Percentiles rank a stretch among this genome's conserved stretches.
phyloP scores from a whole-genome alignment of 768 basidiomycete species.

The Myochromella boudieri region DNA sequence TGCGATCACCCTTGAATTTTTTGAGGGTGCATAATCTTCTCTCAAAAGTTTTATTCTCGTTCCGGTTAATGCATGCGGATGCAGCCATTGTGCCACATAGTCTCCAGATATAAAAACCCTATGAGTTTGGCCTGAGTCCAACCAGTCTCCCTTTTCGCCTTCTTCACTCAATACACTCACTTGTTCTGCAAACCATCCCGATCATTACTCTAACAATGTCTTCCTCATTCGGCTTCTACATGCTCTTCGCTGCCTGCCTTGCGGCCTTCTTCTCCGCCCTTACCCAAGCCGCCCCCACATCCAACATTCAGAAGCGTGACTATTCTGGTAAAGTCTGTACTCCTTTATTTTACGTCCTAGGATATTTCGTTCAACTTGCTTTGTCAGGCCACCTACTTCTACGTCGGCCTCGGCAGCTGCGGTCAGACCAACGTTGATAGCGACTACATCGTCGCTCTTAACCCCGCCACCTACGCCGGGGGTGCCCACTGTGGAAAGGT shows the following conservation, averaged over 20 bases:
- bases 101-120: conserved; percentile 5
- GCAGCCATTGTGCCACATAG: neutral
- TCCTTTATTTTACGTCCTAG: neutral
- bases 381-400: conserved; percentile 19
- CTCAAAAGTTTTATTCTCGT: too few relatives aligned
- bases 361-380: neutral
- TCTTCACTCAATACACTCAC: neutral
- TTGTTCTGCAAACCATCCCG: neutral
- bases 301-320: conserved; percentile 9
- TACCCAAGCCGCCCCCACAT: conserved; percentile 11
- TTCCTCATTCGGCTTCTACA: conserved; percentile 11
- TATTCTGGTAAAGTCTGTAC: conserved; percentile 15
- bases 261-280: conserved; percentile 10
- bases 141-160: neutral
- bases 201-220: conserved; percentile 10
- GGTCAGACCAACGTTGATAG: conserved; percentile 19
- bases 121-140: neutral
- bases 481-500: conserved; percentile 23
- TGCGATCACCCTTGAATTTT: too few relatives aligned
- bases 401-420: conserved; percentile 25
- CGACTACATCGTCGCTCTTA: conserved; percentile 26
- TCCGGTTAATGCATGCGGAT: neutral
- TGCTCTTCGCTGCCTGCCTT: conserved; percentile 10
- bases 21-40: too few relatives aligned
- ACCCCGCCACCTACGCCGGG: conserved; percentile 15